These are phyloP conservation scores for Tetrastigma voinierianum DNA, from an alignment of 164 flowering plant genomes.

Conservation along the genomic window DNA sequence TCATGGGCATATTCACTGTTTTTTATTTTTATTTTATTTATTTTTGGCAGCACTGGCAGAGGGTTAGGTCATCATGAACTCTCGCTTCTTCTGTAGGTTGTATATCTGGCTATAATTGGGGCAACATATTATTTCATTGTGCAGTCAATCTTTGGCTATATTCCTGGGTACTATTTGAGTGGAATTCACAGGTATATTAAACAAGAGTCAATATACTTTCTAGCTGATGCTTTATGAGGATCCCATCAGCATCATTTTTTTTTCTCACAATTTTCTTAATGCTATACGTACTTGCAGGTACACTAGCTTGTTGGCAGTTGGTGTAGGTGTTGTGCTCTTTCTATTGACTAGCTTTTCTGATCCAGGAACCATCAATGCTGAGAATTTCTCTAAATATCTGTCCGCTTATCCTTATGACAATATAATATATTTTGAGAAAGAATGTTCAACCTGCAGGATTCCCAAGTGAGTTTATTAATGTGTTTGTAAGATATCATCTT, in stretches of 20 bases:
- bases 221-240: not conserved
- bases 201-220: not conserved
- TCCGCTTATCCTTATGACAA: conserved; percentile 86
- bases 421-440: conserved; percentile 69
- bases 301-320: conserved; percentile 78
- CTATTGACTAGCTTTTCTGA: conserved; percentile 94
- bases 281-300: conserved; percentile 57
- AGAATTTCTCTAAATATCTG: conserved; percentile 66
- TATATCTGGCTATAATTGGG: conserved; percentile 77
- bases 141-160: conserved; percentile 62
- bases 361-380: conserved; percentile 78
- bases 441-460: conserved; percentile 87
- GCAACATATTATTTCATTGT: conserved; percentile 58
- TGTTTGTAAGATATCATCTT: not conserved
- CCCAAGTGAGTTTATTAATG: conserved; percentile 50
- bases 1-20: no score
- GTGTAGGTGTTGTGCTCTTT: conserved; percentile 78
- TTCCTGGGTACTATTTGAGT: conserved; percentile 83
- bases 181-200: conserved; percentile 68
- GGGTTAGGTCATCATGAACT: not conserved
- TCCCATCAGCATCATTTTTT: not conserved
- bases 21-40: not conserved
- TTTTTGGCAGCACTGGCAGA: not conserved
- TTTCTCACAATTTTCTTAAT: not conserved
- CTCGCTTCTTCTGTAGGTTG: conserved; percentile 41